phyloP scores from a whole-genome alignment of 2,329 filamentous ascomycete genomes.

The Venturia nashicola region DNA sequence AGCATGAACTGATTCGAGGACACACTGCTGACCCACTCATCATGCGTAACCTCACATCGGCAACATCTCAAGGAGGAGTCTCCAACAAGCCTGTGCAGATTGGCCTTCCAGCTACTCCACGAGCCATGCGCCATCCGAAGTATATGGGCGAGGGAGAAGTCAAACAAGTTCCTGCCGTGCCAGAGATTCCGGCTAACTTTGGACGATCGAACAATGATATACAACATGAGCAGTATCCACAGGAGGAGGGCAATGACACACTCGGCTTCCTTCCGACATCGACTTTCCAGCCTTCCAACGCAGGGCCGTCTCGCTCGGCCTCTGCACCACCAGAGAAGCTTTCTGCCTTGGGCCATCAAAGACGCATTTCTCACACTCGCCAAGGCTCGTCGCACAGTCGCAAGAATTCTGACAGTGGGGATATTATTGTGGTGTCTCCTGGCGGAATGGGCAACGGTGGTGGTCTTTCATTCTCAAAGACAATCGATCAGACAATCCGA shows the following conservation, averaged over 20 bases:
- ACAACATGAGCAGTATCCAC: slow-evolving; percentile 17
- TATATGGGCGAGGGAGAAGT: slow-evolving; percentile 42
- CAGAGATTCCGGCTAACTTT: slow-evolving; percentile 41
- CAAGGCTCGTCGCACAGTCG: slow-evolving; percentile 1
- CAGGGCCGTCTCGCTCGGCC: slow-evolving; percentile 8
- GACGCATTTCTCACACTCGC: slow-evolving; percentile 6
- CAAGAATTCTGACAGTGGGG: not conserved
- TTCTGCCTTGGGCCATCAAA: not conserved
- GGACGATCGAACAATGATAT: slow-evolving; percentile 17
- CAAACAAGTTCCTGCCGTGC: slow-evolving; percentile 34
- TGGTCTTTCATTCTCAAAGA: slow-evolving; percentile 15
- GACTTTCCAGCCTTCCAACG: slow-evolving; percentile 9
- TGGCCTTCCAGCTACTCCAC: slow-evolving; percentile 80
- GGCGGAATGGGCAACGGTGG: slow-evolving; percentile 23
- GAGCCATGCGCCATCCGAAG: slow-evolving; percentile 74
- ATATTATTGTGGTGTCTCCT: slow-evolving; percentile 19
- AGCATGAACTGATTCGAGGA: slow-evolving; percentile 38
- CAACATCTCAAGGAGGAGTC: slow-evolving; percentile 1
- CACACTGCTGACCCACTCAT: slow-evolving; percentile 51
- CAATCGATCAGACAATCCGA: slow-evolving; percentile 42
- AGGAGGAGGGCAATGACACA: slow-evolving; percentile 23
- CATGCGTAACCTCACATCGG: slow-evolving; percentile 14
- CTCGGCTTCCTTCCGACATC: slow-evolving; percentile 28
- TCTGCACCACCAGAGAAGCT: slow-evolving; percentile 11
- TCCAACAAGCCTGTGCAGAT: slow-evolving; percentile 33